Evolutionary conservation across 208 protist species (phyloP), one percentile per base, ranked within the genome.

Genomic region (Strigomonas galati): DNA sequence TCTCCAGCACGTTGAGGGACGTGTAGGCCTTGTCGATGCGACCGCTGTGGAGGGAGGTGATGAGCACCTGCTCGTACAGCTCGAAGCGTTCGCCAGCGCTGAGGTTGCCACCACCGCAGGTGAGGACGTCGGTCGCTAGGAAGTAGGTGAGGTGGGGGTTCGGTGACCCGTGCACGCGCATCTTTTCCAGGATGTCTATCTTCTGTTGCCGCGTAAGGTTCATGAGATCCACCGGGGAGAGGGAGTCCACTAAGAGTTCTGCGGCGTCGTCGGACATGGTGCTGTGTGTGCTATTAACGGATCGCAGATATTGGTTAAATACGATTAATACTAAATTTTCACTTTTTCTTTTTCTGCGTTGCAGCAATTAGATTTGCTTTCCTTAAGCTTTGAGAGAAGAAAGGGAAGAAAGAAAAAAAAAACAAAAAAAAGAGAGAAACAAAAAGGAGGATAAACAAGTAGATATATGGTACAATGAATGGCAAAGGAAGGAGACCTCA

Each of bases 31-130:
- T 84, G 26, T 85, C 79, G 21, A 86, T 62, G 26, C 73, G 68
- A 37, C 89, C 89, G 58, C 81, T 89, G 60, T 92, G 85, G 6
- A 95, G 76, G 7, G 85, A 81, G n/a, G 85, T 79, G 32, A 95
- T 79, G 24, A 95, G 74, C 35, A 87, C 76, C 71, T 89, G 80
- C 74, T 95, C 89, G 55, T 92, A 90, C 21, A 91, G 74, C 3
- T 79, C 71, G 57, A 82, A 89, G 53, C 87, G 65, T 70, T 95
- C 84, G 21, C 35, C 62, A 6, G 69, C 44, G 51, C 57, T 62
- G 24, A 92, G 71, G 27, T 84, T 81, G 44, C 76, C 66, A 10
- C 71, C 78, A 17, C 85, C 84, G 28, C 85, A 76, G 19, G 81
- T 84, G 28, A 95, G 76, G 30, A 92, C 67, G 72, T 95, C 85